Percentiles rank a stretch among this genome's conserved stretches.
Evolutionary conservation across 2,329 filamentous ascomycete species (phyloP).

Genomic region (Dactylella cylindrospora): DNA sequence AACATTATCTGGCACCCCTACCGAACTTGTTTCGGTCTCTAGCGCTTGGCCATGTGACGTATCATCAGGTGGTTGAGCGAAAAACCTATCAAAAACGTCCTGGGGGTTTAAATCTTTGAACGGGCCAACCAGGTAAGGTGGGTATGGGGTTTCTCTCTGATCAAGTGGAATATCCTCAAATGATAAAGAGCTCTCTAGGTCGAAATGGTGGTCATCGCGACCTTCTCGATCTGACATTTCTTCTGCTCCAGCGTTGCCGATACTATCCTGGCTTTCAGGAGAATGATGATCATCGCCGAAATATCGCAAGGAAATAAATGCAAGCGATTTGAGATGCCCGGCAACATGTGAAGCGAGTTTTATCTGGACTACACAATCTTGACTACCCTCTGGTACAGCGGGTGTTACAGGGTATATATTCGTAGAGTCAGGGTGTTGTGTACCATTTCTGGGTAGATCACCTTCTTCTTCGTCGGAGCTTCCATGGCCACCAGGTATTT

Average conservation of each 20-base stretch:
- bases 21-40: no score
- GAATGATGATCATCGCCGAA: slow-evolving; percentile 9
- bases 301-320: slow-evolving; percentile 14
- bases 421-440: no score
- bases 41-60: no score
- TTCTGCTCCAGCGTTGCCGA: background rate
- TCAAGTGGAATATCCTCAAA: slow-evolving; percentile 11
- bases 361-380: background rate
- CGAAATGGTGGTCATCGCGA: slow-evolving; percentile 7
- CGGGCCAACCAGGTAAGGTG: no score
- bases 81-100: no score
- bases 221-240: slow-evolving; percentile 1
- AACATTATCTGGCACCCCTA: no score
- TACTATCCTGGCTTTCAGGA: background rate
- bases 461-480: background rate
- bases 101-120: no score
- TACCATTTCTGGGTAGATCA: background rate
- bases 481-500: background rate
- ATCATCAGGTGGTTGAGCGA: no score
- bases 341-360: slow-evolving; percentile 5
- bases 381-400: background rate
- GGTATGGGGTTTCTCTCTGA: no score
- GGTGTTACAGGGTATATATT: no score
- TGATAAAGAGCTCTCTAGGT: slow-evolving; percentile 10
- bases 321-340: slow-evolving; percentile 3